A percentile compares a stretch with the other conserved stretches of the same genome.
Evolutionary conservation across 108 stramenopile genomes (phyloP).

Genomic region (Nitzschia palea): DNA sequence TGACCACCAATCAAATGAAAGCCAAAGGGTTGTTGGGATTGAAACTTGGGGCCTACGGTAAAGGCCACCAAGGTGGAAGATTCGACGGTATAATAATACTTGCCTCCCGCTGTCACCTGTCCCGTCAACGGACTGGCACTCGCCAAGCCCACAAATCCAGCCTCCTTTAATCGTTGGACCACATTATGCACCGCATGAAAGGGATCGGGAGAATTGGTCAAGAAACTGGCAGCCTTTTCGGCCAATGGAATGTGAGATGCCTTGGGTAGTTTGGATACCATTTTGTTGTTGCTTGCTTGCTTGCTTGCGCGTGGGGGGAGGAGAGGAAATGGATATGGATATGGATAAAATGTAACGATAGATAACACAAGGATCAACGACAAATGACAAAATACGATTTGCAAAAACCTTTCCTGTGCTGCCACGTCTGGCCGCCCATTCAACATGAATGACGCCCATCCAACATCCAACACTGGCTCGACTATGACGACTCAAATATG

Average conservation of each 20-base stretch:
- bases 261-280: constrained; percentile 4
- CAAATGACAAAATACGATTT: no score
- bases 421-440: no score
- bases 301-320: no score
- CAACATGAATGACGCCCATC: no score
- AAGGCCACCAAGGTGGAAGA: constrained; percentile 93
- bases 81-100: constrained; percentile 94
- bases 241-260: constrained; percentile 38
- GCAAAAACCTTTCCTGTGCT: no score
- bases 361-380: no score
- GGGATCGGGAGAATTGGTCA: constrained; percentile 72
- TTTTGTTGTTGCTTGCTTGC: no score
- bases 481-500: no score
- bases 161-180: constrained; percentile 45
- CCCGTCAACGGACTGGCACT: constrained; percentile 38
- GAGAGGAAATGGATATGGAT: no score
- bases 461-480: no score
- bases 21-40: constrained; percentile 48
- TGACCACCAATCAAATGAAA: constrained; percentile 88
- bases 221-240: constrained; percentile 66
- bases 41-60: constrained; percentile 75
- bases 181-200: constrained; percentile 74
- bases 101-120: constrained; percentile 68
- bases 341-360: no score
- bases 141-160: constrained; percentile 61